Conservation (phyloP, 2,329 filamentous ascomycete species). For the Raffaelea arxii region DNA sequence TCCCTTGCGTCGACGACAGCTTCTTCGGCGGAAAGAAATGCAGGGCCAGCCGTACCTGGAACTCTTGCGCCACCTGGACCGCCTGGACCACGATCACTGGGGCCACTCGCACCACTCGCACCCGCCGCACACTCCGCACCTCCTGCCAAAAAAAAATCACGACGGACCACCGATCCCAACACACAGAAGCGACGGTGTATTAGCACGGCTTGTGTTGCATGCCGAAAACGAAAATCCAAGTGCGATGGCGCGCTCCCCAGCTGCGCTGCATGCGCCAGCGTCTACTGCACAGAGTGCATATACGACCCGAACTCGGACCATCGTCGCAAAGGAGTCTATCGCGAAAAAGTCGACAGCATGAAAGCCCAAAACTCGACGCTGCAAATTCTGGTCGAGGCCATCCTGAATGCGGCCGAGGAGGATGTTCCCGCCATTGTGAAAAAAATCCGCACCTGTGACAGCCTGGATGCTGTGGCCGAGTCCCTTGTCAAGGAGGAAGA, state of each 20-base stretch:
- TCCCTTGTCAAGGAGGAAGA: slow-evolving; percentile 34
- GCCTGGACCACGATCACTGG: too few species aligned
- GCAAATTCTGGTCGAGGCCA: slow-evolving; percentile 85
- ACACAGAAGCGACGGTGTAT: slow-evolving; percentile 65
- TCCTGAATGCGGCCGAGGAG: slow-evolving; percentile 83
- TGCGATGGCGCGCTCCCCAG: slow-evolving; percentile 87
- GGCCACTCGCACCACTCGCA: too few species aligned
- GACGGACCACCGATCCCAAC: slow-evolving; percentile 35
- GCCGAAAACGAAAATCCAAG: slow-evolving; percentile 70
- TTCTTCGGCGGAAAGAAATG: too few species aligned
- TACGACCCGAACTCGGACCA: slow-evolving; percentile 97
- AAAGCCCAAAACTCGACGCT: slow-evolving; percentile 82
- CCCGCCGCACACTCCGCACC: too few species aligned
- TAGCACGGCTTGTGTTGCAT: slow-evolving; percentile 76
- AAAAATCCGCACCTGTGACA: slow-evolving; percentile 79
- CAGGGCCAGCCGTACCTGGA: too few species aligned
- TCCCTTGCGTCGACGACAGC: too few species aligned
- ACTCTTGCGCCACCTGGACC: too few species aligned
- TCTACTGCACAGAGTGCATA: slow-evolving; percentile 82
- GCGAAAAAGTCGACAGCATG: slow-evolving; percentile 80
- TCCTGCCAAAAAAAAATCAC: slow-evolving; percentile 36
- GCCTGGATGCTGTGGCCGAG: slow-evolving; percentile 46
- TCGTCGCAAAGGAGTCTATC: slow-evolving; percentile 91
- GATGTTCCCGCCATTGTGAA: slow-evolving; percentile 74
- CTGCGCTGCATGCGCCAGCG: slow-evolving; percentile 91